Evolutionary conservation across 1,284 basidiomycete species (phyloP).

Genomic region (Ceratobasidium sp.): DNA sequence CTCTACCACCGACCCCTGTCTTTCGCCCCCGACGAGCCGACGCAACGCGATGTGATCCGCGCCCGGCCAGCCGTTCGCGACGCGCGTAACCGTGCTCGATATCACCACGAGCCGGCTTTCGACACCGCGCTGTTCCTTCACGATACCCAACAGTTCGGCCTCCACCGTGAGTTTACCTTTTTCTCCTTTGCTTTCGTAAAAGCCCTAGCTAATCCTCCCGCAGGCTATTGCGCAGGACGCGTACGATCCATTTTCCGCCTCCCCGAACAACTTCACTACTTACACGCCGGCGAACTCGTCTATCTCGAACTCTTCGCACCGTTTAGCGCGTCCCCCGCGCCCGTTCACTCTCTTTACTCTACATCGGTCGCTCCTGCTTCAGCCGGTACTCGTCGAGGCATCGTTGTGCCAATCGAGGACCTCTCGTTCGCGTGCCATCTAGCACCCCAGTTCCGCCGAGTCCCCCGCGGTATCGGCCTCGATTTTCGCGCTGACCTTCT

Average conservation of each 20-base stretch:
- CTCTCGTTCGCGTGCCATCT: constrained; percentile 17
- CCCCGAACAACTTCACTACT: neutral
- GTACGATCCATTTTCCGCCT: constrained; percentile 25
- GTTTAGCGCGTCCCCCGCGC: neutral
- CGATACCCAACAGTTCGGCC: too few species aligned
- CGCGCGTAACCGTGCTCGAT: too few species aligned
- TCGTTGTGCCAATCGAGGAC: neutral
- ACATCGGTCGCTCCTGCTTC: neutral
- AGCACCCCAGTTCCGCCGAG: constrained; percentile 12
- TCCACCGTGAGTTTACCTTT: too few species aligned
- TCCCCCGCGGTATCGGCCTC: neutral
- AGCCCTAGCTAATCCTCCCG: too few species aligned
- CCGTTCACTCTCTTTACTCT: neutral
- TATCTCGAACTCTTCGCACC: constrained; percentile 22
- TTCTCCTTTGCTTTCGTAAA: too few species aligned
- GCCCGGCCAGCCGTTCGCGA: too few species aligned
- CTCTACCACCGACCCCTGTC: too few species aligned
- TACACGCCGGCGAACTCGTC: constrained; percentile 1
- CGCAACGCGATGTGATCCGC: too few species aligned
- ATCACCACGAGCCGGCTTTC: too few species aligned
- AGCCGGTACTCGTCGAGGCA: neutral
- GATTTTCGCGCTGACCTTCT: neutral
- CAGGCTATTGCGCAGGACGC: constrained; percentile 22
- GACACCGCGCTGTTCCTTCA: too few species aligned
- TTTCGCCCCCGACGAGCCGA: too few species aligned